Base-by-base conservation (phyloP, 192 early-diverging fungal species). In the Dissophora globulifera region DNA sequence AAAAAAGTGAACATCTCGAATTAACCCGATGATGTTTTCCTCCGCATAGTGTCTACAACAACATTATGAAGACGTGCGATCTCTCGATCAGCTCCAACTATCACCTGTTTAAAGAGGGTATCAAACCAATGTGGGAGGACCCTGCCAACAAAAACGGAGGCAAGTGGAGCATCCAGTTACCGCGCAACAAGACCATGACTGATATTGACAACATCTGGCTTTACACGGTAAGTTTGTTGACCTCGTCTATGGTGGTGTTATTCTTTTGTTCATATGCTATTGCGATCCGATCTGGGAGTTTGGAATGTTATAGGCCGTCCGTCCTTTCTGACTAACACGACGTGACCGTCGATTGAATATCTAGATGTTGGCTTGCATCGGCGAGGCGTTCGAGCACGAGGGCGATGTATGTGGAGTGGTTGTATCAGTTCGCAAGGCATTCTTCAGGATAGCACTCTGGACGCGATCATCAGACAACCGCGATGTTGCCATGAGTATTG, bases 41-140 rank as follows among this genome's bases (percentile, higher is more conserved):
- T 58, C 35, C 29, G 29, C 40, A 58, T 74, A 74, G 69, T 52
- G 69, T 95, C 7, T 92, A 91, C 85, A 96, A 96, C 89, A 94
- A 93, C 72, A 86, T 96, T 47, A 82, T 91, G 56, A 89, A 88
- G 58, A 87, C 92, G 3, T 85, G 85, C 23, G 87, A 92, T 27
- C 80, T 96, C 51, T 82, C 87, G 17, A 79, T 84, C 54, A 92
- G 89, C 46, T 88, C 94, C 49, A 97, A 99, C 85, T 97, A 95
- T 78, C 95, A 96, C 59, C 69, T 98, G 57, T 98, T 98, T 87
- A 93, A 95, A 82, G 82, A 92, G 49, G 95, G 95, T 20, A 83
- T 97, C 58, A 87, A 89, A 78, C 97, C 96, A 10, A 90, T 91
- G 88, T 97, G 97, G 96, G 97, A 99, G 82, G 96, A 99, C 68